These are phyloP conservation scores for Taphrina populina DNA, from an alignment of 1,139 yeast genomes.

Conservation along the genomic window DNA sequence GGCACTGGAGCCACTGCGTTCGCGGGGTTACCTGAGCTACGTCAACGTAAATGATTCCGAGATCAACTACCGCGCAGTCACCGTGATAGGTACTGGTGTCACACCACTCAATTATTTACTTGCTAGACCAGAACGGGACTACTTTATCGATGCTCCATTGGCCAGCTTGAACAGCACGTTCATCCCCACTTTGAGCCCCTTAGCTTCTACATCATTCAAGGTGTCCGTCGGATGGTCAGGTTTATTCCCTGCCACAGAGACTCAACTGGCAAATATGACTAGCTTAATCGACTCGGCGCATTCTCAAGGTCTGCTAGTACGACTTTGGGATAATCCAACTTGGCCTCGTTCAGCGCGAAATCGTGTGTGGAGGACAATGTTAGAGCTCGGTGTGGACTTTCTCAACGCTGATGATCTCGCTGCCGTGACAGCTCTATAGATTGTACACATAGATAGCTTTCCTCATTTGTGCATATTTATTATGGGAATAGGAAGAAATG, in stretches of 20 bases:
- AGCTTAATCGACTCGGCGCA: conserved; percentile 47
- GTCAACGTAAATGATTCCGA: conserved; percentile 42
- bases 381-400: conserved; percentile 48
- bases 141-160: conserved; percentile 42
- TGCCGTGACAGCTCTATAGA: conserved; percentile 10
- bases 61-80: conserved; percentile 47
- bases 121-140: conserved; percentile 38
- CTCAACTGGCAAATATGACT: conserved; percentile 43
- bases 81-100: conserved; percentile 46
- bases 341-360: conserved; percentile 50
- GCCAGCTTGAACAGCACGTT: conserved; percentile 35
- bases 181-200: conserved; percentile 38
- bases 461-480: not conserved
- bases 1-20: conserved; percentile 46
- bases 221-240: conserved; percentile 36
- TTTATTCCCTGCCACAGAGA: conserved; percentile 39
- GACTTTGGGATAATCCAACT: conserved; percentile 57
- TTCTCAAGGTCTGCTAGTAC: conserved; percentile 46
- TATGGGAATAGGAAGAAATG: not conserved
- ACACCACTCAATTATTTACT: conserved; percentile 38
- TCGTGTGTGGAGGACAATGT: conserved; percentile 49
- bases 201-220: conserved; percentile 39
- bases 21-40: conserved; percentile 47
- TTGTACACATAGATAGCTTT: not conserved
- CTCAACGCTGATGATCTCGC: conserved; percentile 52